These are phyloP conservation scores for Rhodosporidiobolus odoratus DNA, from an alignment of 768 basidiomycete genomes.

Conservation along the genomic window DNA sequence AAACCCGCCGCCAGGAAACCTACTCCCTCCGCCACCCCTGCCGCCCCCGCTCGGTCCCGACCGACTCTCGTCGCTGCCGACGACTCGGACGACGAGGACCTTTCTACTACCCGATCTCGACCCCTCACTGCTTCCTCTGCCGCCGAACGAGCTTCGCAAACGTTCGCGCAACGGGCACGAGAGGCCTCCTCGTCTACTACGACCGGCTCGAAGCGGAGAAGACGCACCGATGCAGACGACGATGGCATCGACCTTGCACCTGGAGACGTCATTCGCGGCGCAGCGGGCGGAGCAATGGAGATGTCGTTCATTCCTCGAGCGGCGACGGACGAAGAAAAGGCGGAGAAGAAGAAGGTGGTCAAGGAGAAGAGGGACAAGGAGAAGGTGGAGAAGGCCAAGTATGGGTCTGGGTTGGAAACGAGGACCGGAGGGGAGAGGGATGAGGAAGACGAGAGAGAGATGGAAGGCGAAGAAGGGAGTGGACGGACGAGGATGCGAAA, in stretches of 20 bases:
- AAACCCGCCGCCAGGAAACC: slow-evolving; percentile 46
- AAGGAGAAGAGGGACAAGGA: slow-evolving; percentile 52
- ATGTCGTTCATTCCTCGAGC: slow-evolving; percentile 41
- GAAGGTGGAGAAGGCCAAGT: slow-evolving; percentile 53
- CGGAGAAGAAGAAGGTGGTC: slow-evolving; percentile 43
- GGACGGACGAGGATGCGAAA: slow-evolving; percentile 76
- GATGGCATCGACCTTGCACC: slow-evolving; percentile 4
- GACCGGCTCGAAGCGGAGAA: neutral
- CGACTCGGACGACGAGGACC: slow-evolving; percentile 28
- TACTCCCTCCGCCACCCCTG: slow-evolving; percentile 47
- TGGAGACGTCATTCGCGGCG: slow-evolving; percentile 46
- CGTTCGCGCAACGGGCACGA: slow-evolving; percentile 31
- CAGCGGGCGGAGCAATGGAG: slow-evolving; percentile 42
- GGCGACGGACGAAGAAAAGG: slow-evolving; percentile 43
- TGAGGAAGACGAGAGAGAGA: slow-evolving; percentile 41
- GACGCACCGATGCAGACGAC: neutral
- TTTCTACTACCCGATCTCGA: slow-evolving; percentile 12
- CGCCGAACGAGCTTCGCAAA: slow-evolving; percentile 27
- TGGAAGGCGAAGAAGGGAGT: slow-evolving; percentile 59
- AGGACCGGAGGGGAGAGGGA: slow-evolving; percentile 56
- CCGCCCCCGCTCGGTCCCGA: slow-evolving; percentile 46
- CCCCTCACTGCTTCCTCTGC: slow-evolving; percentile 21
- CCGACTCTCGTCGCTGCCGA: slow-evolving; percentile 63
- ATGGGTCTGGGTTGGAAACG: slow-evolving; percentile 38
- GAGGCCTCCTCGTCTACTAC: neutral